These are phyloP conservation scores for Leccinum solheimii DNA, from an alignment of 1,284 basidiomycete genomes.

Conservation along the genomic window DNA sequence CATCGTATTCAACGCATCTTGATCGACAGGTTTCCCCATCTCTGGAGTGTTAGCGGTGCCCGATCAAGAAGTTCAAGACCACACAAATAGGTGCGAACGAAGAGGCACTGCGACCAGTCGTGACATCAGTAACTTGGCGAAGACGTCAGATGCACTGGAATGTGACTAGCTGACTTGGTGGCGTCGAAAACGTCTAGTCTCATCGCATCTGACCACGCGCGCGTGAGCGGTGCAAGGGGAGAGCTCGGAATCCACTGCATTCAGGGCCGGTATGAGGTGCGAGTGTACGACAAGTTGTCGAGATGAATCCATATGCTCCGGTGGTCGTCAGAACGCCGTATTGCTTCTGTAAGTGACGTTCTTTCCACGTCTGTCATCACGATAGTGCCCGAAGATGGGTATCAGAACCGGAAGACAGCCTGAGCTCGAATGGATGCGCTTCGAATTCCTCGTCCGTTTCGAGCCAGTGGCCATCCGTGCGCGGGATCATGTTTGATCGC, in stretches of 20 bases:
- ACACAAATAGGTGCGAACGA: background rate
- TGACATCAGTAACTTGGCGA: background rate
- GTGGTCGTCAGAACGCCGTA: background rate
- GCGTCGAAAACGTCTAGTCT: background rate
- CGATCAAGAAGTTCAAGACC: background rate
- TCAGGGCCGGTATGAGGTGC: background rate
- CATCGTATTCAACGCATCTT: background rate
- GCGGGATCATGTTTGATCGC: conserved; percentile 20
- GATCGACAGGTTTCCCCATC: background rate
- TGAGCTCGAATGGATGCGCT: background rate
- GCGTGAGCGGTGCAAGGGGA: background rate
- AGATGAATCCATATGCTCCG: background rate
- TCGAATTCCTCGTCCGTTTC: background rate
- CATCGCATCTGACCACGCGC: background rate
- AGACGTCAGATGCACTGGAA: background rate
- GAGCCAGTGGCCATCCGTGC: background rate
- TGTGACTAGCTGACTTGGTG: background rate
- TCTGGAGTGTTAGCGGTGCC: background rate
- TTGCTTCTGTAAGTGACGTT: background rate
- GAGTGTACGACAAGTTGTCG: background rate
- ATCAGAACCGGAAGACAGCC: background rate
- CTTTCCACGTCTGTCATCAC: background rate
- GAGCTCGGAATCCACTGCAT: background rate
- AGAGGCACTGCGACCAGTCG: background rate
- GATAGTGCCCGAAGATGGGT: background rate